Evolutionary conservation across 352 stramenopile species (phyloP).

Genomic region (Pythium sp.): DNA sequence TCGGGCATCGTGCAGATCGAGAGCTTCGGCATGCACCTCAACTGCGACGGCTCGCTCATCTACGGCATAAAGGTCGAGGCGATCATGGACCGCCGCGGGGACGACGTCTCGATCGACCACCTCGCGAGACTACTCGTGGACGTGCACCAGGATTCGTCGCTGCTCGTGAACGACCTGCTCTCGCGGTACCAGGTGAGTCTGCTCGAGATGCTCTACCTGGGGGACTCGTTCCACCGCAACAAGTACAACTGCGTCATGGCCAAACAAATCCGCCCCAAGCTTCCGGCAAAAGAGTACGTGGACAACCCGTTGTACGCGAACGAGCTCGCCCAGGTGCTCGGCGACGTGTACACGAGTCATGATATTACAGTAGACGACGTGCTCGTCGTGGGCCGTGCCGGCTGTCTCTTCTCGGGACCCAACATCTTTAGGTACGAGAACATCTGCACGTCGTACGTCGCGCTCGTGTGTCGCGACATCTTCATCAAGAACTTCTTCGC

Average conservation of each 20-base stretch:
- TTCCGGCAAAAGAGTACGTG: slow-evolving; percentile 95
- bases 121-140: slow-evolving; percentile 95
- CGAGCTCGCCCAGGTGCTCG: slow-evolving; percentile 94
- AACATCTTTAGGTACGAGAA: slow-evolving; percentile 96
- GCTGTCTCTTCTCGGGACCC: slow-evolving; percentile 92
- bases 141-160: slow-evolving; percentile 94
- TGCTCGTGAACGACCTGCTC: slow-evolving; percentile 95
- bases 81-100: slow-evolving; percentile 94
- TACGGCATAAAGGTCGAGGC: slow-evolving; percentile 92
- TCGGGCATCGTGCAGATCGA: slow-evolving; percentile 95
- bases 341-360: slow-evolving; percentile 92
- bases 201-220: slow-evolving; percentile 95
- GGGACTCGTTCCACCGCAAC: slow-evolving; percentile 93
- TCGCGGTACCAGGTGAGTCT: slow-evolving; percentile 95
- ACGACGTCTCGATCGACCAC: slow-evolving; percentile 97
- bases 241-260: slow-evolving; percentile 98
- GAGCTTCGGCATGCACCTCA: slow-evolving; percentile 92
- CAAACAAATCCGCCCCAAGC: slow-evolving; percentile 95
- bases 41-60: slow-evolving; percentile 74
- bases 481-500: slow-evolving; percentile 98
- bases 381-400: slow-evolving; percentile 93
- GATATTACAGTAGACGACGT: slow-evolving; percentile 95
- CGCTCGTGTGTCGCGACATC: slow-evolving; percentile 95
- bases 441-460: slow-evolving; percentile 94
- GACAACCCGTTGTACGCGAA: slow-evolving; percentile 94